Evolutionary conservation across 1,284 basidiomycete species (phyloP).

Genomic region (Grifola frondosa): DNA sequence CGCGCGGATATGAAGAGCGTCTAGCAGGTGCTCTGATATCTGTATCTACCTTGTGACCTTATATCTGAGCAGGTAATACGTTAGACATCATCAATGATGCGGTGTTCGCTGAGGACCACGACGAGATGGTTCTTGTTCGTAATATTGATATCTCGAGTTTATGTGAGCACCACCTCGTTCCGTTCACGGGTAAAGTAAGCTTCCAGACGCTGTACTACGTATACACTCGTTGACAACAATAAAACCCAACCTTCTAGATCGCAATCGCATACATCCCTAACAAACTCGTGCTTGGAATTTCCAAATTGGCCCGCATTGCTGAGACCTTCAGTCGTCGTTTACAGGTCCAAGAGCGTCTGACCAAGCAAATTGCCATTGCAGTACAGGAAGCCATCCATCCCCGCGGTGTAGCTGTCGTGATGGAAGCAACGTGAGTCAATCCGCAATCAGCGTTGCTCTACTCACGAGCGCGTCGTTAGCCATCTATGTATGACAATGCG

Average conservation of each 20-base stretch:
- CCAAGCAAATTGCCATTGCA: constrained; percentile 96
- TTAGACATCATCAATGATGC: constrained; percentile 98
- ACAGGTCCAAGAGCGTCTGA: constrained; percentile 97
- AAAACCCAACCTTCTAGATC: constrained; percentile 49
- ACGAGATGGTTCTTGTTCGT: constrained; percentile 98
- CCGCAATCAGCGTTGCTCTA: constrained; percentile 7
- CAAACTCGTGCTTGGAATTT: constrained; percentile 92
- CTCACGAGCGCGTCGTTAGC: constrained; percentile 41
- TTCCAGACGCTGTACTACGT: constrained; percentile 9
- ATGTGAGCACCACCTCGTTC: constrained; percentile 99
- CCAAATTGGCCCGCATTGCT: constrained; percentile 95
- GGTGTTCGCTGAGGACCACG: constrained; percentile 98
- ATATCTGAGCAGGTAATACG: constrained; percentile 7
- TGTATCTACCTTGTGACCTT: not conserved
- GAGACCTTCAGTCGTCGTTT: constrained; percentile 96
- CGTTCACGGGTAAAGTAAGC: constrained; percentile 94
- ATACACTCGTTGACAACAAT: constrained; percentile 8
- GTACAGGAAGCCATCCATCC: constrained; percentile 98
- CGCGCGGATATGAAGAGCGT: constrained; percentile 95
- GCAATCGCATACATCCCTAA: constrained; percentile 95
- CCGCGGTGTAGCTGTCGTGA: constrained; percentile 97
- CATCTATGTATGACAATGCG: constrained; percentile 99
- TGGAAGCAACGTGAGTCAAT: constrained; percentile 88
- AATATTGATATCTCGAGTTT: constrained; percentile 98
- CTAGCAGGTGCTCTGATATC: constrained; percentile 61